Conservation (phyloP, 202 grass and related monocot genomes). For the Cymbopogon flexuosus region DNA sequence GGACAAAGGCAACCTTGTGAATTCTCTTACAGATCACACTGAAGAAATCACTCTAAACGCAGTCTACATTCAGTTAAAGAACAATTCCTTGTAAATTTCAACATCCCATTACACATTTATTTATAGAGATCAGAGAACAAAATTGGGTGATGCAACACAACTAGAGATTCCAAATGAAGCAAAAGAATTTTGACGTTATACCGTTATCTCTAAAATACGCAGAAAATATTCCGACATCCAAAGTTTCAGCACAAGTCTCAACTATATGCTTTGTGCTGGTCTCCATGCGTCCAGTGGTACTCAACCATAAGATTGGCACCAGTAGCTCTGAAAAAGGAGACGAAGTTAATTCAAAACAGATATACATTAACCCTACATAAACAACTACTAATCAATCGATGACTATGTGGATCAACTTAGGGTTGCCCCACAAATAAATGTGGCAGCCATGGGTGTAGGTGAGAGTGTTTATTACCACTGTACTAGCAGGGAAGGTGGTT, state of each 20-base stretch:
- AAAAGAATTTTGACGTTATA: conserved; percentile 15
- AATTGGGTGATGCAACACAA: not conserved
- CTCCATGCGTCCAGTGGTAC: conserved; percentile 20
- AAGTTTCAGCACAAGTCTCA: conserved; percentile 23
- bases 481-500: conserved; percentile 56
- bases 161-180: not conserved
- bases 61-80: not conserved
- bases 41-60: conserved; percentile 19
- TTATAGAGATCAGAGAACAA: conserved; percentile 15
- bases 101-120: not conserved
- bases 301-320: conserved; percentile 26
- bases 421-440: conserved; percentile 61
- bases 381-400: conserved; percentile 27
- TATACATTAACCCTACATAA: conserved; percentile 21
- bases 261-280: conserved; percentile 15
- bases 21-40: conserved; percentile 8
- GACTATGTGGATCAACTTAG: conserved; percentile 39
- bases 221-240: not conserved
- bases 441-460: conserved; percentile 54
- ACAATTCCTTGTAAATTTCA: conserved; percentile 7
- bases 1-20: conserved; percentile 14
- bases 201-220: not conserved
- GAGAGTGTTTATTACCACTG: conserved; percentile 65
- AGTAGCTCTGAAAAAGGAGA: not conserved
- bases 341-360: conserved; percentile 19